phyloP scores from a whole-genome alignment of 129 eudicot species.

The Helichrysum umbraculigerum region DNA sequence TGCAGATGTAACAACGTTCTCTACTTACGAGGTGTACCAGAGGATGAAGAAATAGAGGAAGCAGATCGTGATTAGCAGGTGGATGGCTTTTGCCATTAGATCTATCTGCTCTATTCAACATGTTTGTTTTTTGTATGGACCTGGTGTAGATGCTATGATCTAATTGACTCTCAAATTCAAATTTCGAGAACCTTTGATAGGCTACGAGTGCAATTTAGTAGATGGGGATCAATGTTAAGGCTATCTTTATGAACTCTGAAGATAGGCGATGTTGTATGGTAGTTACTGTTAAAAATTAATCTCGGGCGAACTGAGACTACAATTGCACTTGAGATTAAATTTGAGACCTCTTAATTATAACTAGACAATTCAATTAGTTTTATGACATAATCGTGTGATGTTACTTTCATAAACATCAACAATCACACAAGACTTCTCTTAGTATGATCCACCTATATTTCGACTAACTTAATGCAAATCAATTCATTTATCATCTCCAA shows the following conservation, averaged over 20 bases:
- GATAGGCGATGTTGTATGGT: conserved; percentile 18
- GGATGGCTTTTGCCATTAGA: conserved; percentile 1
- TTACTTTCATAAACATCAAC: too few relatives aligned
- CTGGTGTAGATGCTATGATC: conserved; percentile 27
- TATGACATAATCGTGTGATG: too few relatives aligned
- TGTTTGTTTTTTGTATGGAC: conserved; percentile 30
- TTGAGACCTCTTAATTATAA: too few relatives aligned
- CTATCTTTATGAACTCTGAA: background rate
- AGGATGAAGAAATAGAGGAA: conserved; percentile 91
- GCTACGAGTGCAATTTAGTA: conserved; percentile 4
- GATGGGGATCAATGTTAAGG: background rate
- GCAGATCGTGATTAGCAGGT: conserved; percentile 61
- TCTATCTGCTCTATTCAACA: background rate
- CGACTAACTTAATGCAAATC: too few relatives aligned
- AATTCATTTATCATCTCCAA: too few relatives aligned
- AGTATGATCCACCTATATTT: too few relatives aligned
- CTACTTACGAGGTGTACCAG: conserved; percentile 91
- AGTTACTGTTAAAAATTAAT: background rate
- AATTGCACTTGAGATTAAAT: too few relatives aligned
- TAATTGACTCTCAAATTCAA: background rate
- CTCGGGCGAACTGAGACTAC: too few relatives aligned
- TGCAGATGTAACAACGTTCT: conserved; percentile 92
- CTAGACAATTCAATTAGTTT: too few relatives aligned
- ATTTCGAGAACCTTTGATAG: conserved; percentile 12
- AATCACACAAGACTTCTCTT: too few relatives aligned